phyloP scores from a whole-genome alignment of 202 grass and related monocot genomes.

The Panicum hallii region DNA sequence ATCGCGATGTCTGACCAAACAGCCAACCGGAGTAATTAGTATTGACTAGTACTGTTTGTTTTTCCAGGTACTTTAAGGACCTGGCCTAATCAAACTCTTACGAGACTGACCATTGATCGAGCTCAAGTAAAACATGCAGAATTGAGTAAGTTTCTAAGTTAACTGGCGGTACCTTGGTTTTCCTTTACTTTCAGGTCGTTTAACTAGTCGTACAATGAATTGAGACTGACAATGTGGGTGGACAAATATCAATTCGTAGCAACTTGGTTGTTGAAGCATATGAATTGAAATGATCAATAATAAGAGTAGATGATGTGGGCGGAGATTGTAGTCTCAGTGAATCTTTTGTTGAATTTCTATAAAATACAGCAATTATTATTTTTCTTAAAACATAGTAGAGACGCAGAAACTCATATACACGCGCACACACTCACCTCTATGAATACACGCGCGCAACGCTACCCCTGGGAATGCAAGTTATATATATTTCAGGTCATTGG shows the following conservation, averaged over 20 bases:
- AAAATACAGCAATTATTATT: too few species aligned
- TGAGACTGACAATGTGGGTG: not conserved
- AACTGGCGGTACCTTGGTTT: not conserved
- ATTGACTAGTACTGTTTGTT: constrained; percentile 23
- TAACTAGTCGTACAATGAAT: not conserved
- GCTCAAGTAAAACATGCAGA: not conserved
- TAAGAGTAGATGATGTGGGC: not conserved
- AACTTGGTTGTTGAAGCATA: not conserved
- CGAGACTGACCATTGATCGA: not conserved
- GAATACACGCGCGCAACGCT: too few species aligned
- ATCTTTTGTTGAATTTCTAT: not conserved
- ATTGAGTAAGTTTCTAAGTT: not conserved
- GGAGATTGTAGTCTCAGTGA: not conserved
- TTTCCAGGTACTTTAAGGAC: not conserved
- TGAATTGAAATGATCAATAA: not conserved
- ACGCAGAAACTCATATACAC: too few species aligned
- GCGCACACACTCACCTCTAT: too few species aligned
- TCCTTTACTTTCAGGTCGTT: constrained; percentile 4
- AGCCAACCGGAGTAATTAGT: not conserved
- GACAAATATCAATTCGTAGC: not conserved
- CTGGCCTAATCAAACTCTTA: not conserved
- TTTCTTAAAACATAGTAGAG: too few species aligned
- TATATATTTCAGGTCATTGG: too few species aligned
- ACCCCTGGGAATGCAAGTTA: too few species aligned
- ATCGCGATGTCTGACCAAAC: constrained; percentile 36